Percentiles rank a stretch among this genome's conserved stretches.
phyloP scores from a whole-genome alignment of 176 grass and related monocot species.

The Aegilops tauschii region DNA sequence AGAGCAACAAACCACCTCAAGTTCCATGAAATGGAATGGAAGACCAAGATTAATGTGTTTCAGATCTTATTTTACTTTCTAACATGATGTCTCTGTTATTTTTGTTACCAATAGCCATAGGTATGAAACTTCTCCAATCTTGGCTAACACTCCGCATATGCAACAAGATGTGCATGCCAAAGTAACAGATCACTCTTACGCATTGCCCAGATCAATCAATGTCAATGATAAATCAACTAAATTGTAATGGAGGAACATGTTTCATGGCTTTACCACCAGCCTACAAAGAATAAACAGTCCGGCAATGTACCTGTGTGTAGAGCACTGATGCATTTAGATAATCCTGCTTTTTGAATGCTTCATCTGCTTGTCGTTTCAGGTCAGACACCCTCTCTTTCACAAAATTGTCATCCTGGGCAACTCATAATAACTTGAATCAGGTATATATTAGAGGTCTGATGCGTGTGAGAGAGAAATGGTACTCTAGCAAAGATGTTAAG shows the following conservation, averaged over 20 bases:
- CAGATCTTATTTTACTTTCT: too few species aligned
- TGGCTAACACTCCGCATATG: too few species aligned
- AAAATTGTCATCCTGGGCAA: conserved; percentile 16
- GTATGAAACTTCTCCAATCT: too few species aligned
- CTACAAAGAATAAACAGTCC: not conserved
- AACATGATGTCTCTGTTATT: too few species aligned
- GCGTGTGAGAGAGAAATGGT: not conserved
- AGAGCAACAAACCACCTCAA: too few species aligned
- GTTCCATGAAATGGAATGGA: too few species aligned
- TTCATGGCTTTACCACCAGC: not conserved
- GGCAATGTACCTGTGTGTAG: not conserved
- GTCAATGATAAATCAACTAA: not conserved
- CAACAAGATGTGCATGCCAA: too few species aligned
- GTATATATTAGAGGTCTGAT: too few species aligned
- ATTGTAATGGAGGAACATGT: not conserved
- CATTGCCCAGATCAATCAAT: not conserved
- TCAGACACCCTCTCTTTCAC: conserved; percentile 5
- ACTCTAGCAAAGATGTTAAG: not conserved
- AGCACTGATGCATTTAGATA: conserved; percentile 30
- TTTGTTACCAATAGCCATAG: too few species aligned
- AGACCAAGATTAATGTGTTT: too few species aligned
- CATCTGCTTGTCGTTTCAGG: conserved; percentile 26
- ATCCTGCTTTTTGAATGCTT: conserved; percentile 36
- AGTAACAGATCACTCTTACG: too few species aligned
- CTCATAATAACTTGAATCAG: too few species aligned